phyloP scores from a whole-genome alignment of 2,329 filamentous ascomycete species.

The Xylaria sp. region DNA sequence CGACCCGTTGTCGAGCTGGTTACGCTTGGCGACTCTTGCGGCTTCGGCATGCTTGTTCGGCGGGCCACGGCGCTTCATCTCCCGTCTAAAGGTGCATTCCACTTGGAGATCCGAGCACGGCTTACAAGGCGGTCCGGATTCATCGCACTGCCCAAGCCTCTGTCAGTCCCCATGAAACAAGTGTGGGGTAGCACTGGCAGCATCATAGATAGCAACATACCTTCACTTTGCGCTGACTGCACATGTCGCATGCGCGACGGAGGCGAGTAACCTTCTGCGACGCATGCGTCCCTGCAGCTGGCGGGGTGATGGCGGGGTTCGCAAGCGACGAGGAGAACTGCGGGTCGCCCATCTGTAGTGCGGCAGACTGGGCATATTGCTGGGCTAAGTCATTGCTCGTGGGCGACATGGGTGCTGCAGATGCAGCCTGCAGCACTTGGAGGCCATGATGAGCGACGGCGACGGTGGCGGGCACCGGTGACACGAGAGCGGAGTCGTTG shows the following conservation, averaged over 20 bases:
- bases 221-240: constrained; percentile 70
- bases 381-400: constrained; percentile 42
- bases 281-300: constrained; percentile 21
- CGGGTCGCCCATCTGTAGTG: constrained; percentile 45
- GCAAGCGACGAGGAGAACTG: constrained; percentile 38
- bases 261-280: constrained; percentile 63
- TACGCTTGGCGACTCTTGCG: constrained; percentile 62
- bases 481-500: constrained; percentile 34
- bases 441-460: constrained; percentile 48
- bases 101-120: constrained; percentile 67
- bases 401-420: constrained; percentile 39
- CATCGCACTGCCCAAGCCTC: constrained; percentile 57
- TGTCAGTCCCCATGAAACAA: constrained; percentile 3
- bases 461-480: constrained; percentile 35
- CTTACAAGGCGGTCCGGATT: constrained; percentile 64
- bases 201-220: constrained; percentile 41
- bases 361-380: constrained; percentile 49
- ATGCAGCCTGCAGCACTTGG: constrained; percentile 46
- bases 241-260: constrained; percentile 69
- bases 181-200: neutral
- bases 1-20: constrained; percentile 53
- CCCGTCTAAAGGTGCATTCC: constrained; percentile 66
- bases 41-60: constrained; percentile 69
- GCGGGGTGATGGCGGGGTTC: constrained; percentile 13
- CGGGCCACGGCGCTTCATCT: constrained; percentile 67